Evolutionary conservation across 805 yeast species (phyloP).

Genomic region (Zygotorulaspora danielsina): DNA sequence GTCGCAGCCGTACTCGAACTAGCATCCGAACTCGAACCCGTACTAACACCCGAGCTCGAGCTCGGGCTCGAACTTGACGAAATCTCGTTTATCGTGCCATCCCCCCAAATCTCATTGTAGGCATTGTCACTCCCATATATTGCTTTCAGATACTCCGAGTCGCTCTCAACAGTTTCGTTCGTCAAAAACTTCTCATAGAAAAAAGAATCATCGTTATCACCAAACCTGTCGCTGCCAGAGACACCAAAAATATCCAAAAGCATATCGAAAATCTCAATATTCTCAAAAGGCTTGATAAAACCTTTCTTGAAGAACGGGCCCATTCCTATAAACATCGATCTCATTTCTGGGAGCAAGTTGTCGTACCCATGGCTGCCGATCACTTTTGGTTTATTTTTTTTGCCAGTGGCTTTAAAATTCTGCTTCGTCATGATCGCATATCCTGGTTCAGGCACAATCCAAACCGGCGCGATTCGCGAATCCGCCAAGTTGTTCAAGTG

Average conservation of each 20-base stretch:
- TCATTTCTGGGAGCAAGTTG: conserved; percentile 71
- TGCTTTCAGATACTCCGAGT: conserved; percentile 24
- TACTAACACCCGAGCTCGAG: conserved; percentile 12
- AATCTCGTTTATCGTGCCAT: conserved; percentile 9
- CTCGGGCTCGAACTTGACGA: background rate
- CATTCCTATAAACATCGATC: conserved; percentile 71
- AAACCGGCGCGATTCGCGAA: conserved; percentile 73
- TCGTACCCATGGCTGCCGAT: conserved; percentile 84
- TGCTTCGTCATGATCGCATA: conserved; percentile 64
- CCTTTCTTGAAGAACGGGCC: conserved; percentile 68
- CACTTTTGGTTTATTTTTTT: conserved; percentile 22
- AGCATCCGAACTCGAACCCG: background rate
- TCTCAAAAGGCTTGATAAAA: conserved; percentile 56
- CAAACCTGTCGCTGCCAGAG: conserved; percentile 43
- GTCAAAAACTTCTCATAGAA: conserved; percentile 40
- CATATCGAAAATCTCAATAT: conserved; percentile 68
- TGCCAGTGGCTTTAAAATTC: conserved; percentile 37
- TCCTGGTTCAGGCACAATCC: conserved; percentile 82
- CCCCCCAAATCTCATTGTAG: conserved; percentile 26
- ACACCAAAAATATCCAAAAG: conserved; percentile 60
- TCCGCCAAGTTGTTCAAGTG: conserved; percentile 37
- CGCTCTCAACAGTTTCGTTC: conserved; percentile 51
- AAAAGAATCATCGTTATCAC: conserved; percentile 31
- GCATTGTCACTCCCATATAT: conserved; percentile 17
- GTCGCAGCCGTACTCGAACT: background rate